These are phyloP conservation scores for Phellinidium pouzarii DNA, from an alignment of 1,284 basidiomycete genomes.

Conservation along the genomic window DNA sequence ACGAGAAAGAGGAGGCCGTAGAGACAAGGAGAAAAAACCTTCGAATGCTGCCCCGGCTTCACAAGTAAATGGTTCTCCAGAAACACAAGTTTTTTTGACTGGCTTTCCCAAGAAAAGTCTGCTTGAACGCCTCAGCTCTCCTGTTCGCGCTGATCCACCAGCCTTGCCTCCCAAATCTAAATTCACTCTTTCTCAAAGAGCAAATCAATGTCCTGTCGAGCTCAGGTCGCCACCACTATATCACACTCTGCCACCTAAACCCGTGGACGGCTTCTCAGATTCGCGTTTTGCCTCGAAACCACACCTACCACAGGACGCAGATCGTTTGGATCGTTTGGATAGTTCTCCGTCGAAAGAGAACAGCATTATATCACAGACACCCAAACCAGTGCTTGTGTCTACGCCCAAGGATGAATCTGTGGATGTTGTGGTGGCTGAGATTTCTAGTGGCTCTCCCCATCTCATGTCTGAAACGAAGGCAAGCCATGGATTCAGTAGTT, in stretches of 20 bases:
- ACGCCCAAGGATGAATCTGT: background rate
- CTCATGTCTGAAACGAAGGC: background rate
- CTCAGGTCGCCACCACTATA: conserved; percentile 1
- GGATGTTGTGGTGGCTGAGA: background rate
- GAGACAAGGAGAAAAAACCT: conserved; percentile 6
- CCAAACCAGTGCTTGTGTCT: background rate
- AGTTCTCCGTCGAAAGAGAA: background rate
- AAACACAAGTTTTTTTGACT: background rate
- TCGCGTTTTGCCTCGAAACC: background rate
- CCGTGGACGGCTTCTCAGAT: background rate
- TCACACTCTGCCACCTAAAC: conserved; percentile 12
- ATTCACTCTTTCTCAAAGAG: background rate
- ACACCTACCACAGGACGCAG: background rate
- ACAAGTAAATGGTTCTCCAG: conserved; percentile 1
- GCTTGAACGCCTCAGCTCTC: conserved; percentile 16
- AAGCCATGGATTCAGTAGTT: background rate
- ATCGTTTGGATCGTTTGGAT: background rate
- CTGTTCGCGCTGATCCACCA: conserved; percentile 3
- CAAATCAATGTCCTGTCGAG: background rate
- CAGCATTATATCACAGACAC: background rate
- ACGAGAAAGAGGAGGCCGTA: conserved; percentile 14
- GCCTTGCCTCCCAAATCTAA: background rate
- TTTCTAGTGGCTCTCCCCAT: background rate
- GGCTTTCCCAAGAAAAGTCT: conserved; percentile 14
- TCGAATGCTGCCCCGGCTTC: background rate